These are phyloP conservation scores for Metarhizium sp. DNA, from an alignment of 2,329 filamentous ascomycete species.

Conservation along the genomic window DNA sequence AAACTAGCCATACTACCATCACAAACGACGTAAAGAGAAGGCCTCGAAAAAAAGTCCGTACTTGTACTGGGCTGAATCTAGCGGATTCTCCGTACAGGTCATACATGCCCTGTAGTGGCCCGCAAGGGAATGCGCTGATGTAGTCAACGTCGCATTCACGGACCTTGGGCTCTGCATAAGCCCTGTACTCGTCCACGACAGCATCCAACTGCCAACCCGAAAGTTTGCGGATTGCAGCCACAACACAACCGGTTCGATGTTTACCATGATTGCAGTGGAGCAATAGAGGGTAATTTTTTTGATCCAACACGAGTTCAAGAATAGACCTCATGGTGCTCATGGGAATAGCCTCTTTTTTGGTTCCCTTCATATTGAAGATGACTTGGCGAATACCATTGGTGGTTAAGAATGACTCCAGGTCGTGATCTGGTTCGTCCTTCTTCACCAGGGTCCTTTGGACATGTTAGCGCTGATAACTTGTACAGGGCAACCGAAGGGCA, in stretches of 20 bases:
- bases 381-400: conserved; percentile 61
- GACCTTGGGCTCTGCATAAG: conserved; percentile 51
- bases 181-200: conserved; percentile 64
- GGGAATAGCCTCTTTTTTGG: conserved; percentile 70
- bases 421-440: conserved; percentile 45
- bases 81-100: conserved; percentile 5
- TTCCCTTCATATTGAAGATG: conserved; percentile 73
- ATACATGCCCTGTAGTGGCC: conserved; percentile 19
- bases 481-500: background rate
- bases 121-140: conserved; percentile 40
- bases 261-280: conserved; percentile 94
- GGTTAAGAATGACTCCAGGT: conserved; percentile 52
- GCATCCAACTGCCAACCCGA: conserved; percentile 54
- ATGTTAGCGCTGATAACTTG: conserved; percentile 9
- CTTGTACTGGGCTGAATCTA: conserved; percentile 15
- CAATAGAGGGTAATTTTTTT: conserved; percentile 67
- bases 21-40: conserved; percentile 33
- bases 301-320: conserved; percentile 61
- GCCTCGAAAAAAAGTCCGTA: conserved; percentile 31
- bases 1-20: conserved; percentile 33
- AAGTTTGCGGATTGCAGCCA: conserved; percentile 67
- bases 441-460: conserved; percentile 49
- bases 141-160: conserved; percentile 53
- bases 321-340: conserved; percentile 60
- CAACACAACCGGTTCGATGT: conserved; percentile 86